Evolutionary conservation across 192 early-diverging fungal genomes (phyloP).

Genomic region (Backusella luteola): DNA sequence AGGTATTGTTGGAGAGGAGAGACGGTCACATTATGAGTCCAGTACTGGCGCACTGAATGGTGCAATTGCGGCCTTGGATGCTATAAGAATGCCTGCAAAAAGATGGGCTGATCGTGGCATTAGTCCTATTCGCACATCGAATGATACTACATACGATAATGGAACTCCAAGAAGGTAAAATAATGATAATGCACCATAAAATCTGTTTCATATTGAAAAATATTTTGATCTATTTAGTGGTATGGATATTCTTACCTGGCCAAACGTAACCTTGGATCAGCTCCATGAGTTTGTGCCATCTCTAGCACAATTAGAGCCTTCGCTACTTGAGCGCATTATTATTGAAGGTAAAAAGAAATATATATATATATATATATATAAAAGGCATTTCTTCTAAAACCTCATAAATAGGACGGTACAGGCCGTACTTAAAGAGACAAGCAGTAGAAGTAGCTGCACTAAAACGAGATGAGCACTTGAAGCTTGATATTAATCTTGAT

Average conservation of each 20-base stretch:
- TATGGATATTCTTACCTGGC: conserved; percentile 47
- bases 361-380: background rate
- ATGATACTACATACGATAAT: conserved; percentile 13
- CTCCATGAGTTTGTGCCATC: conserved; percentile 54
- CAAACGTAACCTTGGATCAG: conserved; percentile 43
- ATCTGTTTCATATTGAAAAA: background rate
- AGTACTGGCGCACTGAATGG: conserved; percentile 45
- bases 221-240: conserved; percentile 35
- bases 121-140: background rate
- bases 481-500: conserved; percentile 61
- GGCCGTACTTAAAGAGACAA: conserved; percentile 65
- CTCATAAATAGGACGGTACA: conserved; percentile 51
- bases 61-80: conserved; percentile 49
- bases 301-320: conserved; percentile 48
- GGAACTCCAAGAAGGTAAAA: conserved; percentile 24
- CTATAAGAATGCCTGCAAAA: conserved; percentile 47
- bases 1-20: conserved; percentile 46
- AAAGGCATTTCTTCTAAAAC: background rate
- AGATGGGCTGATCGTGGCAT: conserved; percentile 52
- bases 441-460: conserved; percentile 58
- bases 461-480: conserved; percentile 64
- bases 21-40: conserved; percentile 44
- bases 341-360: conserved; percentile 48
- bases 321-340: conserved; percentile 51
- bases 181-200: background rate